A percentile compares a stretch with the other conserved stretches of the same genome.
These are phyloP conservation scores for Clavispora phyllophila DNA, from an alignment of 805 yeast genomes.

Conservation along the genomic window DNA sequence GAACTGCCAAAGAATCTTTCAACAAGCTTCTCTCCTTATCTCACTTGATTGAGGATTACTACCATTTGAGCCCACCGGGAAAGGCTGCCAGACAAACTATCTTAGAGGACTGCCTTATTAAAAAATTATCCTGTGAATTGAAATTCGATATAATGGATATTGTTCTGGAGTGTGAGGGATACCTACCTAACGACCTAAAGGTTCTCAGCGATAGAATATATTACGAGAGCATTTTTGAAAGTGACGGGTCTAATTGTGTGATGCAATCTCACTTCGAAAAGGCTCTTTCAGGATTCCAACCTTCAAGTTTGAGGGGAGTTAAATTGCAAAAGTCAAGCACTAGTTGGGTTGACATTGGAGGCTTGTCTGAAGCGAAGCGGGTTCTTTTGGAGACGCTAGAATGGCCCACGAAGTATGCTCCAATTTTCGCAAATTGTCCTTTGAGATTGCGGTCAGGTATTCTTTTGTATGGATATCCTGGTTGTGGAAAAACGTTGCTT, in stretches of 20 bases:
- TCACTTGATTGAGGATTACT: conserved; percentile 63
- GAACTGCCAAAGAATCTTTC: conserved; percentile 59
- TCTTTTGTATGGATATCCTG: conserved; percentile 90
- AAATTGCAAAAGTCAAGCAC: conserved; percentile 73
- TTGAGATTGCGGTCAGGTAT: conserved; percentile 85
- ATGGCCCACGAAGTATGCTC: conserved; percentile 96
- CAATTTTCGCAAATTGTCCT: conserved; percentile 87
- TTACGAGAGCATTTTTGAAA: conserved; percentile 40
- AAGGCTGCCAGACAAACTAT: conserved; percentile 53
- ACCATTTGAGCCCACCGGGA: conserved; percentile 62
- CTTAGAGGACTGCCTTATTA: conserved; percentile 33
- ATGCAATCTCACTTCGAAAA: conserved; percentile 40
- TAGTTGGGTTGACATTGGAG: conserved; percentile 89
- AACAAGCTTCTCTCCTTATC: conserved; percentile 58
- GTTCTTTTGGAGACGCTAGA: conserved; percentile 82
- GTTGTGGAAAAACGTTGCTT: conserved; percentile 91
- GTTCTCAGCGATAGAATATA: conserved; percentile 65
- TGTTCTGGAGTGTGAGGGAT: conserved; percentile 78
- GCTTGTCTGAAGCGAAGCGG: conserved; percentile 69
- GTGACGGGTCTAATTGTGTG: conserved; percentile 5
- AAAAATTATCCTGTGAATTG: conserved; percentile 28
- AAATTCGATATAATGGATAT: conserved; percentile 40
- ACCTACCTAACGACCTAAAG: conserved; percentile 76
- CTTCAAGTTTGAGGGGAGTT: conserved; percentile 81
- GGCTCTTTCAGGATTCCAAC: conserved; percentile 67